These are phyloP conservation scores for Epithele typhae DNA, from an alignment of 768 basidiomycete species.

Conservation along the genomic window DNA sequence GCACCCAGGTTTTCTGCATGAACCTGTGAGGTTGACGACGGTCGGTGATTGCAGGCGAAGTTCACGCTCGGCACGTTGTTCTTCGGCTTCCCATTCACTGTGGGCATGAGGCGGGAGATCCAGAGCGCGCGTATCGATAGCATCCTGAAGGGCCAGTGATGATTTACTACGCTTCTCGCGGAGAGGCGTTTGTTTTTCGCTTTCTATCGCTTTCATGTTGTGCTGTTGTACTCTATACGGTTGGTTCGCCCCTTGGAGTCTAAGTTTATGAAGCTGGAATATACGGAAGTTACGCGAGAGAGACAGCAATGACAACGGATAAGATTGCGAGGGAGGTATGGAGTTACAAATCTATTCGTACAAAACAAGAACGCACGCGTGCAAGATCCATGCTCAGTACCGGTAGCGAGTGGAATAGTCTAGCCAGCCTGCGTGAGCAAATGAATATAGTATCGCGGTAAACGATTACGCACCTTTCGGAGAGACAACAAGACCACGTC, in stretches of 20 bases:
- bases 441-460: background rate
- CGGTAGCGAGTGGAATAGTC: slow-evolving; percentile 83
- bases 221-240: no score
- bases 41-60: slow-evolving; percentile 33
- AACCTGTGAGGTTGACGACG: background rate
- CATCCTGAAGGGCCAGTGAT: slow-evolving; percentile 67
- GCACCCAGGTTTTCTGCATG: slow-evolving; percentile 21
- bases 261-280: no score
- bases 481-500: slow-evolving; percentile 94
- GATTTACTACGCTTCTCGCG: background rate
- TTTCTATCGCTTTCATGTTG: background rate
- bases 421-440: slow-evolving; percentile 21
- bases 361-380: slow-evolving; percentile 3
- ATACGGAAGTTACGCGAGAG: no score
- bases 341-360: slow-evolving; percentile 4
- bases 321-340: background rate
- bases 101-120: slow-evolving; percentile 50
- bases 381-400: slow-evolving; percentile 38
- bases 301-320: background rate
- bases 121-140: slow-evolving; percentile 72
- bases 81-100: slow-evolving; percentile 53
- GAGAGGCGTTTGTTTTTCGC: background rate
- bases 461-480: slow-evolving; percentile 69
- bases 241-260: no score
- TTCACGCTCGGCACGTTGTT: slow-evolving; percentile 51